Evolutionary conservation across 768 basidiomycete genomes (phyloP).

Genomic region (Mrakia gelida): DNA sequence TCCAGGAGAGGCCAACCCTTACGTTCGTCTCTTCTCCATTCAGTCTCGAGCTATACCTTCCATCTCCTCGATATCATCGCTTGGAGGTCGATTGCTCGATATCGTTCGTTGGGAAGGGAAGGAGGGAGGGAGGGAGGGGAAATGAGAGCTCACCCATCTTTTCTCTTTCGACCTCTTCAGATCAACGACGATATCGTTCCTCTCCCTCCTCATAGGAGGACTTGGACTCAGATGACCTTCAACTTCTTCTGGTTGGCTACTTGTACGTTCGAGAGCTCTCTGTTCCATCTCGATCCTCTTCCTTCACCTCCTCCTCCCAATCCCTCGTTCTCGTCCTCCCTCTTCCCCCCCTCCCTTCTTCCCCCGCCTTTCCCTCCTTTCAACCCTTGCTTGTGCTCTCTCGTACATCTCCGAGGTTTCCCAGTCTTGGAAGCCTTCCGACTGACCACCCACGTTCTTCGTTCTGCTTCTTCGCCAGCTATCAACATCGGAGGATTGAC

Average conservation of each 20-base stretch:
- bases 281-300: no score
- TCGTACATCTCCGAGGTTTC: neutral
- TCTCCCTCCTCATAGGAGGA: constrained; percentile 18
- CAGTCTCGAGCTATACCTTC: no score
- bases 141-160: neutral
- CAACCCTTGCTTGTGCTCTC: neutral
- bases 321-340: neutral
- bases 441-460: neutral
- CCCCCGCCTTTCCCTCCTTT: neutral
- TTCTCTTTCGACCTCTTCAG: neutral
- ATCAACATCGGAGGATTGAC: constrained; percentile 33
- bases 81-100: no score
- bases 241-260: constrained; percentile 24
- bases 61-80: no score
- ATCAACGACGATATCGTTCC: constrained; percentile 32
- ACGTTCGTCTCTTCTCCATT: constrained; percentile 11
- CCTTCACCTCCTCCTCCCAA: neutral
- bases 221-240: constrained; percentile 27
- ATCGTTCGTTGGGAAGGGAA: neutral
- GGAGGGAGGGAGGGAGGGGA: no score
- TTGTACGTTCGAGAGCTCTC: no score
- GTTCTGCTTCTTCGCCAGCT: neutral
- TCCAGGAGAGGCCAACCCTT: constrained; percentile 5
- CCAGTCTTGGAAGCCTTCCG: neutral
- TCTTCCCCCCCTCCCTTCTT: neutral